Base-by-base conservation (phyloP, 2,329 filamentous ascomycete species). In the Tolypocladium nubicola region DNA sequence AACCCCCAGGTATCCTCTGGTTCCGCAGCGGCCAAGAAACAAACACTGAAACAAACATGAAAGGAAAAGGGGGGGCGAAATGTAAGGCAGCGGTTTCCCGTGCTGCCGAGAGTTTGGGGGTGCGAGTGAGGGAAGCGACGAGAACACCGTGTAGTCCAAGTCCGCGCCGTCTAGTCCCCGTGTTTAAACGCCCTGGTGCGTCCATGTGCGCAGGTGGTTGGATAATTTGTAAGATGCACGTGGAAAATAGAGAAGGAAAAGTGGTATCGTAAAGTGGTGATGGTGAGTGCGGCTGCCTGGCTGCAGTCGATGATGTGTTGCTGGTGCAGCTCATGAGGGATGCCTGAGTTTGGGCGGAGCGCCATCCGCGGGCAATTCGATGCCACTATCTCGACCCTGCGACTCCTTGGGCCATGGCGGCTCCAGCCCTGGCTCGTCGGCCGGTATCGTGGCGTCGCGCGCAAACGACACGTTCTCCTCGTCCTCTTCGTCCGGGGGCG, bases 401-500 rank as follows among this genome's bases (percentile, higher is more conserved):
- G 72, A 66, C 41, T 69, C 70, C 62, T 74, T 75, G 39, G 65
- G 61, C 70, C 72, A 73, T 5, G 67, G 63, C 30, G 65, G 61
- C 52, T 69, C 66, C 21, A 64, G 58, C 16, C 59, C 58, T 4
- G 57, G 60, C 30, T 63, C 64, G 16, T 56, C 59, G 55, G 57
- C 55, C 57, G 64, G 68, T 59, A 69, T 41, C 56, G 63, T 49
- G 55, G 61, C 43, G 58, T 64, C 61, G 57, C 59, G 33, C 55
- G 59, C 55, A 58, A 45, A 59, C 43, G 64, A 62, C 9, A 54
- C 65, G 41, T 68, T 65, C n/a, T 66, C 67, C 8, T 68, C 67
- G 19, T 71, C 71, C 6, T 84, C 73, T 53, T 92, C 88, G 61
- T 93, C 88, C 0, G 81, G 78, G 1, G 79, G 76, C 11, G 81